Conservation (phyloP, 192 early-diverging fungal genomes). For the Martensiomyces pterosporus region DNA sequence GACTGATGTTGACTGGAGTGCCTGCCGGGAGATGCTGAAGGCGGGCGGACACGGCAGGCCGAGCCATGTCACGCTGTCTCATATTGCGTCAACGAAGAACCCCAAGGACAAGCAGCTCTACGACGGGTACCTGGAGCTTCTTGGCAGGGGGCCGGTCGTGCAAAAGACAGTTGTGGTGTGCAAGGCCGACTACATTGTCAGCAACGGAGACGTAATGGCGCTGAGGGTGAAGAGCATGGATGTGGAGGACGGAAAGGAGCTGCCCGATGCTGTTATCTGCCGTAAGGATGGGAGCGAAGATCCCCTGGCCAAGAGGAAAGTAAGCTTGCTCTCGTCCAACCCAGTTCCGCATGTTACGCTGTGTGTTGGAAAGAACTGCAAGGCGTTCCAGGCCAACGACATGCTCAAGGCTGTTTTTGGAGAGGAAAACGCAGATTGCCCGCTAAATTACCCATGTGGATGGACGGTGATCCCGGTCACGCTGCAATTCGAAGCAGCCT, state of each 20-base stretch:
- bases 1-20: conserved; percentile 12
- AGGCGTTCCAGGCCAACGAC: conserved; percentile 31
- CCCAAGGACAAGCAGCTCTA: conserved; percentile 24
- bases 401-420: conserved; percentile 46
- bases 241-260: background rate
- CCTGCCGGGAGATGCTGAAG: conserved; percentile 14
- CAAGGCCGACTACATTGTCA: conserved; percentile 53
- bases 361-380: conserved; percentile 15
- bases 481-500: conserved; percentile 25
- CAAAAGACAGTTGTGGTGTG: conserved; percentile 19
- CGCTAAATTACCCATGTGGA: conserved; percentile 17
- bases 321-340: conserved; percentile 12
- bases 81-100: conserved; percentile 19
- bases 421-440: conserved; percentile 17
- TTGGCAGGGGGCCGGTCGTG: conserved; percentile 12
- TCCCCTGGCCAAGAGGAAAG: background rate
- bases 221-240: conserved; percentile 27
- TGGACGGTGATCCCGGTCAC: conserved; percentile 38
- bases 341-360: conserved; percentile 44
- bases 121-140: conserved; percentile 18
- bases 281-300: background rate
- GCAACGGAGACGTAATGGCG: conserved; percentile 42
- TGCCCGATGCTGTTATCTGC: conserved; percentile 11
- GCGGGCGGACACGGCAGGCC: conserved; percentile 4
- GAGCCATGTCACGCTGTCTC: conserved; percentile 56